Base-by-base conservation (phyloP, 495 filamentous ascomycete genomes). In the Hypoxylon trugodes region DNA sequence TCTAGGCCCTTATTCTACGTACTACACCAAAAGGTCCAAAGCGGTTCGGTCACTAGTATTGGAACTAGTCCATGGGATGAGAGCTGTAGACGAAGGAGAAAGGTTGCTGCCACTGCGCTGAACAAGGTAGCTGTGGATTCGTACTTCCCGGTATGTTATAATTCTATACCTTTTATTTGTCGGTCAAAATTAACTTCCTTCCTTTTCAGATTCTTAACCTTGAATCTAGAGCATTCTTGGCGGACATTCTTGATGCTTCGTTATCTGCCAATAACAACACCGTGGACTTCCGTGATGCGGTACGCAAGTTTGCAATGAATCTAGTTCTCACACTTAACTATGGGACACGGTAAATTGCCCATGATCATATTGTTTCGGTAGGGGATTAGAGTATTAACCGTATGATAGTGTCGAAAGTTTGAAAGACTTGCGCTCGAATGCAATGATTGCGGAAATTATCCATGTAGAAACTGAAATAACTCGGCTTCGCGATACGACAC, bases 41-140 rank as follows among this genome's bases (percentile, higher is more conserved):
- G 86, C 35, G 83, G 77, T 57, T 87, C 84, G 10, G 87, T 87
- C 5, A 90, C 88, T 69, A 90, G 87, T 0, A 89, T 91, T 59
- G 89, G 89, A 3, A 90, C 89, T 0, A 88, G 85, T 0, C 89
- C 89, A 0, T 91, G 87, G 87, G 87, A 90, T 66, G 88, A 89
- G 48, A 87, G 83, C 36, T 89, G 87, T 76, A 91, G 90, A 72
- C 79, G 81, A 5, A 81, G 87, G 6, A 78, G 88, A 41, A 90
- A 90, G 76, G 86, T 87, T 0, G 88, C 89, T 0, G 88, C 87
- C 1, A 89, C 86, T 0, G 88, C 88, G 0, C 73, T 91, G 6
- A 91, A 91, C 73, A n/a, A n/a, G n/a, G n/a, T n/a, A n/a, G n/a
- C n/a, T n/a, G n/a, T n/a, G n/a, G n/a, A n/a, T n/a, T n/a, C n/a